Conservation (phyloP, 129 eudicot genomes). For the Lactuca saligna region DNA sequence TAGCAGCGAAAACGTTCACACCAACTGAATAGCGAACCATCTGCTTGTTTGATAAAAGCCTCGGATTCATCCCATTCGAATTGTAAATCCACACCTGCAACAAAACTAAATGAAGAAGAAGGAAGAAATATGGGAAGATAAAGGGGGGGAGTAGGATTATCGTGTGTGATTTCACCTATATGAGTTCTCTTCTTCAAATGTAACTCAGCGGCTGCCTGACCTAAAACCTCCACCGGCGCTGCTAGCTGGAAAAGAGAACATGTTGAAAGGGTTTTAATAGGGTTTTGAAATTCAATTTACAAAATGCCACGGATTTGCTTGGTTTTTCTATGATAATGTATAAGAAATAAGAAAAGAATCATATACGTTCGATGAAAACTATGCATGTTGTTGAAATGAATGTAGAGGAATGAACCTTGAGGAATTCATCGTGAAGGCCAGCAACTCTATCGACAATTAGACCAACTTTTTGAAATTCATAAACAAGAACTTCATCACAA, state of each 20-base stretch:
- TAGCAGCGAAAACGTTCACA: slow-evolving; percentile 84
- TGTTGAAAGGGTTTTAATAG: slow-evolving; percentile 18
- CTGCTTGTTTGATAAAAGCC: slow-evolving; percentile 69
- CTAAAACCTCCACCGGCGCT: slow-evolving; percentile 71
- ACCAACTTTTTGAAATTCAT: slow-evolving; percentile 59
- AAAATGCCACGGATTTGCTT: not conserved
- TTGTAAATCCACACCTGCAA: slow-evolving; percentile 82
- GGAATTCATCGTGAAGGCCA: slow-evolving; percentile 77
- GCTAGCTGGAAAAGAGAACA: slow-evolving; percentile 59
- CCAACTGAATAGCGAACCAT: slow-evolving; percentile 98
- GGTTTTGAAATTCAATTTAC: slow-evolving; percentile 24
- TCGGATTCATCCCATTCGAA: slow-evolving; percentile 90
- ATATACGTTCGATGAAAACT: not conserved
- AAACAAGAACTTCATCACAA: slow-evolving; percentile 69
- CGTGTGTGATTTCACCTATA: slow-evolving; percentile 47
- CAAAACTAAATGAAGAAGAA: slow-evolving; percentile 7
- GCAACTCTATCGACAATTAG: slow-evolving; percentile 62
- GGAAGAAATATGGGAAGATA: not conserved
- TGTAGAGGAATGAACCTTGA: slow-evolving; percentile 52
- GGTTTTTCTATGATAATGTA: not conserved
- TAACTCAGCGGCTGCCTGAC: slow-evolving; percentile 79
- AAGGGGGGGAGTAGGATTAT: not conserved
- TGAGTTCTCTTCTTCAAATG: slow-evolving; percentile 72
- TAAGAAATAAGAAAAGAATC: slow-evolving; percentile 13
- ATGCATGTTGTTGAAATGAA: slow-evolving; percentile 8